Evolutionary conservation across 2,329 filamentous ascomycete species (phyloP), one percentile per base, ranked within the genome.

Genomic region (Calonectria naviculata): DNA sequence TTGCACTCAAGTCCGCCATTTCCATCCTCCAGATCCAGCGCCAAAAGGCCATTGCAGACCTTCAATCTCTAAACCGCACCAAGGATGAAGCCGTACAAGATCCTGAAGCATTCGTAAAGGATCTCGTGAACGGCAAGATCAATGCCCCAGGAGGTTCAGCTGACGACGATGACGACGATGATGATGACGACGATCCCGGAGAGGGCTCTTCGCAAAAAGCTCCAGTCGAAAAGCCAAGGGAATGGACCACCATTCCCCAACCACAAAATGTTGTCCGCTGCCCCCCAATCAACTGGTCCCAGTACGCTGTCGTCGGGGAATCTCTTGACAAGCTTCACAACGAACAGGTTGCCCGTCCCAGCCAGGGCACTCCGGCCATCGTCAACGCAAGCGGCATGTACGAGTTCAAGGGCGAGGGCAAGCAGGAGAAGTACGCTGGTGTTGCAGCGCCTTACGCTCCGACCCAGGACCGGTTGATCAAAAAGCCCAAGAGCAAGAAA

Each of bases 251-350:
- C 21, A 89, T 98, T 17, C 95, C 95, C 0, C 89, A 89, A 17
- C 91, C 94, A 8, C 96, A 98, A 82, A 93, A 93, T 76, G 86
- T 98, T 1, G 92, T 97, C 29, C 92, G 95, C 46, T 95, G 93
- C 84, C 96, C 96, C 10, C 93, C 94, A 10, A 92, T 98, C 79
- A 98, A 98, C 85, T 98, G 96, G 96, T 91, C 92, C 15, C 95
- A 98, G 80, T 98, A 98, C 82, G 94, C 94, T 76, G 88, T 98
- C n/a, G 91, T 97, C 4, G 95, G 95, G 60, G 81, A 83, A 26
- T 91, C 94, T 1, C 87, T 98, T 41, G 95, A 98, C 82, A 93
- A 92, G 80, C 86, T 98, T 73, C 95, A 98, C 81, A 89, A 91
- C 62, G 94, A 97, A 79, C 95, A 98, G 83, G 84, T 92, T 64